These are phyloP conservation scores for Teunomyces tritomae DNA, from an alignment of 805 yeast genomes.

Conservation along the genomic window DNA sequence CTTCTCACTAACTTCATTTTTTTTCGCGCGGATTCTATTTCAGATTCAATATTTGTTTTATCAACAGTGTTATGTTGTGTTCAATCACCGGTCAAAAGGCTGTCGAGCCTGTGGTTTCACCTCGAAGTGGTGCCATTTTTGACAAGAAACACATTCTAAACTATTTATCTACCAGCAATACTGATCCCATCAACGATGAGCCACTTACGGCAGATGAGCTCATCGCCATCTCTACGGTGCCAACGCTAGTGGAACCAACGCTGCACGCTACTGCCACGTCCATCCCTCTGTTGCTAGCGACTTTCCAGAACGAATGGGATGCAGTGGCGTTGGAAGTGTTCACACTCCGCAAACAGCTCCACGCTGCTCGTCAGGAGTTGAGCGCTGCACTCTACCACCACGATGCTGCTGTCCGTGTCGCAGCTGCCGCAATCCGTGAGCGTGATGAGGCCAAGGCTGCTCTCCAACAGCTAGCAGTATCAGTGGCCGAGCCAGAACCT, in stretches of 20 bases:
- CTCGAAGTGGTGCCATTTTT: slow-evolving; percentile 65
- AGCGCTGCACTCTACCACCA: slow-evolving; percentile 77
- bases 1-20: no score
- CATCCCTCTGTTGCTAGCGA: slow-evolving; percentile 72
- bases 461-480: slow-evolving; percentile 51
- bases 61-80: slow-evolving; percentile 17
- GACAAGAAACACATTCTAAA: slow-evolving; percentile 59
- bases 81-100: slow-evolving; percentile 68
- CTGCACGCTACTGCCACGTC: slow-evolving; percentile 55
- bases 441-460: slow-evolving; percentile 72
- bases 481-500: slow-evolving; percentile 28
- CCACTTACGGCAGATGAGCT: slow-evolving; percentile 59
- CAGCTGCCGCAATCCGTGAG: slow-evolving; percentile 70
- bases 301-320: slow-evolving; percentile 89
- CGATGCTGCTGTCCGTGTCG: slow-evolving; percentile 89
- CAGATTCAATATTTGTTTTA: neutral
- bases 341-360: slow-evolving; percentile 68
- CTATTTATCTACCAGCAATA: slow-evolving; percentile 61
- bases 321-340: slow-evolving; percentile 79
- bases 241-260: slow-evolving; percentile 28
- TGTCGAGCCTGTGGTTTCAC: slow-evolving; percentile 71
- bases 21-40: neutral
- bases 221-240: slow-evolving; percentile 31
- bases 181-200: slow-evolving; percentile 74
- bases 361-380: slow-evolving; percentile 64